These are phyloP conservation scores for Fusarium virguliforme DNA, from an alignment of 2,329 filamentous ascomycete genomes.

Conservation along the genomic window DNA sequence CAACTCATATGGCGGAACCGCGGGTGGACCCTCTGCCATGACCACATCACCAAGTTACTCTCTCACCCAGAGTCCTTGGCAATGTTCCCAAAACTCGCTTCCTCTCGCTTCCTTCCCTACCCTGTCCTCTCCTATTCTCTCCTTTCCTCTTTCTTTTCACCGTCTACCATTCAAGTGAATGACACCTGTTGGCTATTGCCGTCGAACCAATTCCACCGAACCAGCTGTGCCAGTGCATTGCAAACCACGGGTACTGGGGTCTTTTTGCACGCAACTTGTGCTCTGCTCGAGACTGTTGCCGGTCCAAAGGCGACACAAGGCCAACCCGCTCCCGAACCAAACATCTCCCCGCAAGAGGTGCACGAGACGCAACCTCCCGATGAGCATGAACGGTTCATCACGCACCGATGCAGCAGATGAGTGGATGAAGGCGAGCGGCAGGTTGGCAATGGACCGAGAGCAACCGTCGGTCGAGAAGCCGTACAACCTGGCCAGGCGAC, in stretches of 20 bases:
- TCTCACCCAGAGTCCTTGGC: background rate
- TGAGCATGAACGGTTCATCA: background rate
- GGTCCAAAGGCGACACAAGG: background rate
- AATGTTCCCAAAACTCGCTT: background rate
- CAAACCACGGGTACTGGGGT: background rate
- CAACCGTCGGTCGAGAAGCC: background rate
- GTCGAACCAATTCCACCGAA: background rate
- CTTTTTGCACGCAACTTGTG: background rate
- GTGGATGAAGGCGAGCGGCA: constrained; percentile 2
- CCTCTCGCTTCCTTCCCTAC: background rate
- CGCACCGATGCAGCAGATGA: constrained; percentile 1
- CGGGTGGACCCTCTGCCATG: background rate
- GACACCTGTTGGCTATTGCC: background rate
- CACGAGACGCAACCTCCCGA: constrained; percentile 8
- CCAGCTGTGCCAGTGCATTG: background rate
- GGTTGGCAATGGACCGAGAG: background rate
- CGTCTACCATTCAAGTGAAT: constrained; percentile 12
- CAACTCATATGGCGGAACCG: background rate
- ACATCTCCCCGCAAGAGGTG: background rate
- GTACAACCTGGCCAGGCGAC: constrained; percentile 1
- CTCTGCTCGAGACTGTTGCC: constrained; percentile 2
- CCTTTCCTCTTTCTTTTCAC: background rate
- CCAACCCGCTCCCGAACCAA: background rate
- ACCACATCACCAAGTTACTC: background rate
- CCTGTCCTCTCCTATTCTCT: background rate